These are phyloP conservation scores for Pseudogymnoascus sp. DNA, from an alignment of 2,329 filamentous ascomycete species.

Conservation along the genomic window DNA sequence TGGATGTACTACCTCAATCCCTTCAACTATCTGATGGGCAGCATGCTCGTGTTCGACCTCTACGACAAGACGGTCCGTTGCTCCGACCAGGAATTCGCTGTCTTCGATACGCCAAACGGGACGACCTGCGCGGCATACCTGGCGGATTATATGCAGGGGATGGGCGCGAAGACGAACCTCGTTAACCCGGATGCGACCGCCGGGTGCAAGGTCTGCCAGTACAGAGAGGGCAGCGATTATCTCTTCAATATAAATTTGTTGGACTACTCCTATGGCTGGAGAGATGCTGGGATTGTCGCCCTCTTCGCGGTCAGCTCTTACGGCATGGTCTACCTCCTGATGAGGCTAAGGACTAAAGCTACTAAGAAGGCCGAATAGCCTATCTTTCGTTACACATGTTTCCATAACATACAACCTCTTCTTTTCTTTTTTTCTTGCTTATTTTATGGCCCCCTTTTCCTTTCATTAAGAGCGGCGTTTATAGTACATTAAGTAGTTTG, in stretches of 20 bases:
- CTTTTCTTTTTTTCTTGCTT: constrained; percentile 16
- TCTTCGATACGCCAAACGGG: constrained; percentile 29
- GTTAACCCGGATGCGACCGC: constrained; percentile 50
- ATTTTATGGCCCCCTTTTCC: constrained; percentile 31
- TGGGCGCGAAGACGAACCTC: constrained; percentile 36
- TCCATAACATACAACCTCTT: constrained; percentile 50
- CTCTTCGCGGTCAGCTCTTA: constrained; percentile 36
- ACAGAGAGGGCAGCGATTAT: constrained; percentile 50
- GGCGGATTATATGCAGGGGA: constrained; percentile 37
- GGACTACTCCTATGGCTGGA: constrained; percentile 57
- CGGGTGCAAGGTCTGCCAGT: constrained; percentile 54
- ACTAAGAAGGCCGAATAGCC: constrained; percentile 34
- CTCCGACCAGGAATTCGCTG: constrained; percentile 39
- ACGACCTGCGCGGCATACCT: constrained; percentile 54
- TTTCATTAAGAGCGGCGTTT: background rate
- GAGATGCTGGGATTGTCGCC: constrained; percentile 47
- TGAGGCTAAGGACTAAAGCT: constrained; percentile 40
- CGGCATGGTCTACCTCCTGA: constrained; percentile 37
- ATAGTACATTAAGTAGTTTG: background rate
- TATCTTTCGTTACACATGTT: constrained; percentile 29
- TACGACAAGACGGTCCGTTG: constrained; percentile 42
- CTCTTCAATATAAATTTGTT: constrained; percentile 49
- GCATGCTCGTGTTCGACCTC: constrained; percentile 43
- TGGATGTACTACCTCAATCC: constrained; percentile 49
- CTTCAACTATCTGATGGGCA: constrained; percentile 53